These are phyloP conservation scores for Aquilaria yunnanensis DNA, from an alignment of 345 rosid genomes.

Conservation along the genomic window DNA sequence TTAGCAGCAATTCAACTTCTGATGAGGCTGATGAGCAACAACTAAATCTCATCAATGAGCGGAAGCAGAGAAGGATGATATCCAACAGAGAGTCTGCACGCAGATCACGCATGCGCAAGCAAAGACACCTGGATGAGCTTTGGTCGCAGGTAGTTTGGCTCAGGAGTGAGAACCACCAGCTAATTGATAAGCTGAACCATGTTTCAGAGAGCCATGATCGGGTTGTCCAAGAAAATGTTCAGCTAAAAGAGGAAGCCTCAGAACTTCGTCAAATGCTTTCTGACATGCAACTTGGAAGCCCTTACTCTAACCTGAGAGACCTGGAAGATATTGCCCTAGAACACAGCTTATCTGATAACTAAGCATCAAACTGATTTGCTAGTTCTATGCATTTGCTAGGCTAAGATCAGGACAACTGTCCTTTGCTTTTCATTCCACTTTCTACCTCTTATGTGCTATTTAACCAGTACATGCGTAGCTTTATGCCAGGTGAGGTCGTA, in stretches of 20 bases:
- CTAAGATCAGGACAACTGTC: conserved; percentile 13
- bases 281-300: conserved; percentile 51
- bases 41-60: conserved; percentile 55
- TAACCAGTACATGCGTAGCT: conserved; percentile 16
- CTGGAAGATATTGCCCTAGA: conserved; percentile 36
- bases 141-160: conserved; percentile 87
- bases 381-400: conserved; percentile 27
- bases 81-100: conserved; percentile 95
- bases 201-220: conserved; percentile 50
- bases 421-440: conserved; percentile 3
- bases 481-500: conserved; percentile 14
- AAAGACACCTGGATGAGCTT: conserved; percentile 92
- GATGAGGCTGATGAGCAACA: conserved; percentile 77
- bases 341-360: conserved; percentile 27
- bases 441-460: conserved; percentile 18
- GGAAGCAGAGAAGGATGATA: conserved; percentile 92
- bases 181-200: conserved; percentile 65
- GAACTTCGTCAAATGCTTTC: conserved; percentile 60
- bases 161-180: conserved; percentile 77
- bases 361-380: conserved; percentile 12
- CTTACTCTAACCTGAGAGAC: conserved; percentile 41
- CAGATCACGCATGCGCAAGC: conserved; percentile 93
- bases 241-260: conserved; percentile 62
- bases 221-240: conserved; percentile 54
- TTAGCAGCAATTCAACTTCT: conserved; percentile 69